Conservation (phyloP, 768 basidiomycete genomes). For the Russula vinacea region DNA sequence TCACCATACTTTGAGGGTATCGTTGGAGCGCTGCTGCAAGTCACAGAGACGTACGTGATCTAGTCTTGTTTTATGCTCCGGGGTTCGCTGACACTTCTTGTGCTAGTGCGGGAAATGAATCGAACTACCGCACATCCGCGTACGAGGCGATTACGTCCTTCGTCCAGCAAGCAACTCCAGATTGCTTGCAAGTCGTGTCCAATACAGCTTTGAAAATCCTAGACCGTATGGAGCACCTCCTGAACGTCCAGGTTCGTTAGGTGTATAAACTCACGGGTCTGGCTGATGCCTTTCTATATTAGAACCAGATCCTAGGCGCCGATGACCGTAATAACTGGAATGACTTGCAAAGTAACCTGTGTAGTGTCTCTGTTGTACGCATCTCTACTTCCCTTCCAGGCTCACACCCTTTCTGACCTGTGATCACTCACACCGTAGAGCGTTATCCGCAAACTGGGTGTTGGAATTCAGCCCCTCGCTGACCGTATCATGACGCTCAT, state of each 20-base stretch:
- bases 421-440: slow-evolving; percentile 44
- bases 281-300: slow-evolving; percentile 8
- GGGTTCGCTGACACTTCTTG: slow-evolving; percentile 23
- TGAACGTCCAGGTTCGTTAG: slow-evolving; percentile 69
- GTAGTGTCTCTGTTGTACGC: slow-evolving; percentile 82
- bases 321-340: slow-evolving; percentile 99
- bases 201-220: slow-evolving; percentile 79
- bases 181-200: slow-evolving; percentile 77
- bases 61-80: background rate
- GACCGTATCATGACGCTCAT: slow-evolving; percentile 95
- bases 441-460: slow-evolving; percentile 79
- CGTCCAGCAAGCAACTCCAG: slow-evolving; percentile 72
- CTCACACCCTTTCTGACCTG: background rate
- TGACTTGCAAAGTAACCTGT: slow-evolving; percentile 93
- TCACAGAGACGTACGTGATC: slow-evolving; percentile 75
- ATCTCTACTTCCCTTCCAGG: background rate
- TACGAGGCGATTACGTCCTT: slow-evolving; percentile 94
- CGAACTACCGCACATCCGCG: slow-evolving; percentile 90
- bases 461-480: slow-evolving; percentile 80
- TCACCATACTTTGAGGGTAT: slow-evolving; percentile 88
- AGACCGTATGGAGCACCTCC: slow-evolving; percentile 84
- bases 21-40: slow-evolving; percentile 73
- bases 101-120: slow-evolving; percentile 73
- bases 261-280: background rate
- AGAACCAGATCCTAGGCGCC: slow-evolving; percentile 91